Percentiles rank a stretch among this genome's conserved stretches.
Conservation (phyloP, 129 eudicot species). For the Deinandra increscens region DNA sequence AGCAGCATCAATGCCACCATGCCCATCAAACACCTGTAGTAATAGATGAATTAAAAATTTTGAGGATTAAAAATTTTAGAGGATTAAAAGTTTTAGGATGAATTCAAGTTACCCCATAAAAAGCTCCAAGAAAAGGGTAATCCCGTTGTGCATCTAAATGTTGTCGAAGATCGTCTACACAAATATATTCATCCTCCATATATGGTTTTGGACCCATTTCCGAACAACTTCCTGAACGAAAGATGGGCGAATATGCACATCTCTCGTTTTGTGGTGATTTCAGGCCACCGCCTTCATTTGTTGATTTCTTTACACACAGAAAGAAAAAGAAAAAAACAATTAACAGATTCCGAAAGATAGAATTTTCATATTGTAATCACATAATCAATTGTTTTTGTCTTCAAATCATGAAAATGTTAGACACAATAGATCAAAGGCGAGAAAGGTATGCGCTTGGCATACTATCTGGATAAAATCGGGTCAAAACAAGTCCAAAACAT, state of each 20-base stretch:
- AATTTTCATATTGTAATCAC: background rate
- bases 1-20: slow-evolving; percentile 90
- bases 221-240: slow-evolving; percentile 81
- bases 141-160: slow-evolving; percentile 35
- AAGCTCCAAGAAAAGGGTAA: slow-evolving; percentile 68
- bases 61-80: too few species aligned
- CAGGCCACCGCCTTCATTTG: slow-evolving; percentile 18
- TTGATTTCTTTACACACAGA: slow-evolving; percentile 3
- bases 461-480: too few species aligned
- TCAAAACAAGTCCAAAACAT: too few species aligned
- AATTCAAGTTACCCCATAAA: slow-evolving; percentile 65
- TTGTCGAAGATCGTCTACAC: slow-evolving; percentile 68
- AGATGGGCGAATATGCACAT: slow-evolving; percentile 46
- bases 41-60: too few species aligned
- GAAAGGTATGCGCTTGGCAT: too few species aligned
- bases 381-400: background rate
- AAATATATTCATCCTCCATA: slow-evolving; percentile 85
- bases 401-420: too few species aligned
- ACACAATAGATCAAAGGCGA: too few species aligned
- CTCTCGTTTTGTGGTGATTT: slow-evolving; percentile 45
- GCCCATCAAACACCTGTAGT: slow-evolving; percentile 85
- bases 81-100: too few species aligned
- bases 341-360: background rate
- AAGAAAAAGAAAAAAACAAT: slow-evolving; percentile 8
- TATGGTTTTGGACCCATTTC: slow-evolving; percentile 76